Evolutionary conservation across 306 rosid species (phyloP).

Genomic region (Cyamopsis tetragonoloba): DNA sequence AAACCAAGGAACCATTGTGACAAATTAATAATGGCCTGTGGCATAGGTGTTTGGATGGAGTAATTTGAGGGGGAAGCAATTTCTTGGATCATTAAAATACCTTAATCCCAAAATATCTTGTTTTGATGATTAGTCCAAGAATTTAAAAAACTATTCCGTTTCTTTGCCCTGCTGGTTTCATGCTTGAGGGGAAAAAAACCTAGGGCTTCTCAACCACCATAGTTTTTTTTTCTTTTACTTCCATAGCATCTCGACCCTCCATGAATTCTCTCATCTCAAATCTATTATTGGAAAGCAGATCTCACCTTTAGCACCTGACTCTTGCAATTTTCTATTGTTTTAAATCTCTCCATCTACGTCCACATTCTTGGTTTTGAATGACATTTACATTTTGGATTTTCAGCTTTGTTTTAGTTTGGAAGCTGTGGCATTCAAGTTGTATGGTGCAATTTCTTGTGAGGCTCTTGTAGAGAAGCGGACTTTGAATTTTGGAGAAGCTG

Average conservation of each 20-base stretch:
- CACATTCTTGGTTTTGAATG: too few relatives aligned
- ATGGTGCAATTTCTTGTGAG: too few relatives aligned
- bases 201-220: background rate
- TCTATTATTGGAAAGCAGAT: background rate
- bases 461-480: too few relatives aligned
- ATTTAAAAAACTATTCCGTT: background rate
- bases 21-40: background rate
- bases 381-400: background rate
- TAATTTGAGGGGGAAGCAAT: background rate
- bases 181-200: background rate
- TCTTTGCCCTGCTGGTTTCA: background rate
- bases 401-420: too few relatives aligned
- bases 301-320: background rate
- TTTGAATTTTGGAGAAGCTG: too few relatives aligned
- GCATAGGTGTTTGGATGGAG: background rate
- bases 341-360: too few relatives aligned
- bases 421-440: too few relatives aligned
- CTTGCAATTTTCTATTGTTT: too few relatives aligned
- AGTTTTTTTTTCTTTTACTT: too few relatives aligned
- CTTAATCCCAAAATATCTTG: background rate
- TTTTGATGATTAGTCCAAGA: background rate
- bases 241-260: background rate
- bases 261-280: background rate
- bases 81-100: background rate
- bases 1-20: constrained; percentile 2